phyloP scores from a whole-genome alignment of 1,284 basidiomycete species.

The Cutaneotrichosporon sp. region DNA sequence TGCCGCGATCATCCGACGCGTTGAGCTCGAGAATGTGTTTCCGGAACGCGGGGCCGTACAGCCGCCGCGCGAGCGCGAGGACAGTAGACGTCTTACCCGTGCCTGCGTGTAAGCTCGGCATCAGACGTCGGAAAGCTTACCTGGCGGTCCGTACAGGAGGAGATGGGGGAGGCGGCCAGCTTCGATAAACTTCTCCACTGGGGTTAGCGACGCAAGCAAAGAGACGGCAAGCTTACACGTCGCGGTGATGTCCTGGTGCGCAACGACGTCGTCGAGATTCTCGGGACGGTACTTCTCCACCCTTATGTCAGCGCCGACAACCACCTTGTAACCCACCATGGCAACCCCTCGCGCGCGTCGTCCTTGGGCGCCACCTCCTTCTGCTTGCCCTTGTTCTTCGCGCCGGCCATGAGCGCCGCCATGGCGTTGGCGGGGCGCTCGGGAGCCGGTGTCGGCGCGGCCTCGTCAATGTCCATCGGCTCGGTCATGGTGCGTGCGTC shows the following conservation, averaged over 20 bases:
- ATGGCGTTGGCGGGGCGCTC: slow-evolving; percentile 35
- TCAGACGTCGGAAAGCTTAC: slow-evolving; percentile 22
- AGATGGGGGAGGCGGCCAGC: slow-evolving; percentile 92
- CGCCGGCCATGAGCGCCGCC: slow-evolving; percentile 39
- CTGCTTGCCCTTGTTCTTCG: slow-evolving; percentile 42
- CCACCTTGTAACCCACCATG: slow-evolving; percentile 33
- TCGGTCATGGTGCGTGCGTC: slow-evolving; percentile 11
- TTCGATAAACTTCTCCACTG: slow-evolving; percentile 94
- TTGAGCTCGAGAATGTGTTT: slow-evolving; percentile 88
- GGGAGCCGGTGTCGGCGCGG: slow-evolving; percentile 10
- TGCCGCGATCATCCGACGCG: slow-evolving; percentile 97
- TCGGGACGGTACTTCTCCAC: slow-evolving; percentile 93
- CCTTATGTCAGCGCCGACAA: slow-evolving; percentile 53
- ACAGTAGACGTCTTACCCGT: slow-evolving; percentile 98
- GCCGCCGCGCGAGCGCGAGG: slow-evolving; percentile 83
- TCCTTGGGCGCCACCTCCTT: slow-evolving; percentile 25
- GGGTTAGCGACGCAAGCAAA: slow-evolving; percentile 5
- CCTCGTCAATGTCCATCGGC: slow-evolving; percentile 31
- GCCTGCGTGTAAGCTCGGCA: slow-evolving; percentile 53
- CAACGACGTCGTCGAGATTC: slow-evolving; percentile 83
- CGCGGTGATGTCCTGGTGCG: slow-evolving; percentile 84
- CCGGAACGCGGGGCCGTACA: slow-evolving; percentile 67
- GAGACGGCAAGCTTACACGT: slow-evolving; percentile 61
- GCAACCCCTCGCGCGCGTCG: slow-evolving; percentile 43
- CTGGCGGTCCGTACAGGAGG: slow-evolving; percentile 95